Evolutionary conservation across 306 rosid species (phyloP).

Genomic region (Corylus avellana): DNA sequence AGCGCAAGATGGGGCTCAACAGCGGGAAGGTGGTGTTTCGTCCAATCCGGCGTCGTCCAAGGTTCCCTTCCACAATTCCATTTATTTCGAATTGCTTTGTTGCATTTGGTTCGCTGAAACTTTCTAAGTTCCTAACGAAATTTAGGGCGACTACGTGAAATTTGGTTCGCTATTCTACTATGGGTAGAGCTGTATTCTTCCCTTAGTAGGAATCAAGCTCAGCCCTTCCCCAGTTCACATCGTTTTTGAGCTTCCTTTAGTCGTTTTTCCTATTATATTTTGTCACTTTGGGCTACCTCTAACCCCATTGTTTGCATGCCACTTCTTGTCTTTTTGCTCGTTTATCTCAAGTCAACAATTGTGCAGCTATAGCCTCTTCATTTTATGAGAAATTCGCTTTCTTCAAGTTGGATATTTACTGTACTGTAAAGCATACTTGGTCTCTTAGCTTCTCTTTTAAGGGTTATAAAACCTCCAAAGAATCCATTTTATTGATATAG

Average conservation of each 20-base stretch:
- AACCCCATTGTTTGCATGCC: not conserved
- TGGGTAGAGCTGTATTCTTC: not conserved
- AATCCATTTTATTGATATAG: not conserved
- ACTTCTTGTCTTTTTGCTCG: not conserved
- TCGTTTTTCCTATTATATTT: not conserved
- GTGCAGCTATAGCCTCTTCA: not conserved
- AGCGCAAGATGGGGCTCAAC: slow-evolving; percentile 46
- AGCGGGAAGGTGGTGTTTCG: slow-evolving; percentile 40
- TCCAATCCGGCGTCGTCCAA: slow-evolving; percentile 45
- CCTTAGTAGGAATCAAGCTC: not conserved
- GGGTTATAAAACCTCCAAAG: not conserved
- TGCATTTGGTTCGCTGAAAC: no score
- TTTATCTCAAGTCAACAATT: not conserved
- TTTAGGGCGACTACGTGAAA: not conserved
- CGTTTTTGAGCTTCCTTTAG: not conserved
- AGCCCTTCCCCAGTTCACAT: not conserved
- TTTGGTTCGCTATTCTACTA: not conserved
- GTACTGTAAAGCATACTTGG: not conserved
- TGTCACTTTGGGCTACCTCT: not conserved
- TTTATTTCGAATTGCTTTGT: no score
- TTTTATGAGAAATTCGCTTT: not conserved
- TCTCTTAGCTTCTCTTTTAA: not conserved
- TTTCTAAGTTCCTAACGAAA: not conserved
- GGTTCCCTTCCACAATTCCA: slow-evolving; percentile 34
- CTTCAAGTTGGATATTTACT: not conserved